Percentiles rank a stretch among this genome's conserved stretches.
Evolutionary conservation across 225 moss, liverwort and hornwort genomes (phyloP).

Genomic region (Climacium dendroides): DNA sequence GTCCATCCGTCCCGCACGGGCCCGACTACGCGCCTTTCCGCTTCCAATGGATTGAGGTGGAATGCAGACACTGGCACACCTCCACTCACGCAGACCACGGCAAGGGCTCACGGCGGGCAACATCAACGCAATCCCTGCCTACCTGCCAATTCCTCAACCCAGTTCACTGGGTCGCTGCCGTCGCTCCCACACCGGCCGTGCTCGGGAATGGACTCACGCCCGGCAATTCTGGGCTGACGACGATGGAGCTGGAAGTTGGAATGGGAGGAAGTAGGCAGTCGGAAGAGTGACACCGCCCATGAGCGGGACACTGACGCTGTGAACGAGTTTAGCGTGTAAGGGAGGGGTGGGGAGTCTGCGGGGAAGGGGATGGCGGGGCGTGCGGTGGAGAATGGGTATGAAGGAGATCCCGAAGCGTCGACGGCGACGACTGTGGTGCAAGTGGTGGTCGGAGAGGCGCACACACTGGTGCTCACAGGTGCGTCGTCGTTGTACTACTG

Average conservation of each 20-base stretch:
- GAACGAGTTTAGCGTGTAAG: neutral
- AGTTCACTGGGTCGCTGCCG: neutral
- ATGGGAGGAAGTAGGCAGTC: neutral
- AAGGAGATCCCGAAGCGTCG: slow-evolving; percentile 1
- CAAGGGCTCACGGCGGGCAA: neutral
- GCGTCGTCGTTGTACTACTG: neutral
- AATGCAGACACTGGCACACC: neutral
- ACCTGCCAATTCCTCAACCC: neutral
- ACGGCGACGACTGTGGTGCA: slow-evolving; percentile 20
- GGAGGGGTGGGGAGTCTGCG: neutral
- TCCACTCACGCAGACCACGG: neutral
- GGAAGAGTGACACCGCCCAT: neutral
- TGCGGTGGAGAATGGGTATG: neutral
- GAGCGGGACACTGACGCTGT: neutral
- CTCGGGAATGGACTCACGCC: neutral
- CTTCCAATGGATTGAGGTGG: neutral
- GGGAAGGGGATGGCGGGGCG: slow-evolving; percentile 2
- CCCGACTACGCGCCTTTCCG: neutral
- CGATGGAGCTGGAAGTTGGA: neutral
- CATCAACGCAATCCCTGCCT: neutral
- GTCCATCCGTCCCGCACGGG: too few species aligned
- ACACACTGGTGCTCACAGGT: slow-evolving; percentile 45
- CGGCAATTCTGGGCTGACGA: neutral
- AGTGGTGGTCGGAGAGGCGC: slow-evolving; percentile 41
- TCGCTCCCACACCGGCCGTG: neutral